Evolutionary conservation across 1,284 basidiomycete species (phyloP).

Genomic region (Ganoderma lucidum): DNA sequence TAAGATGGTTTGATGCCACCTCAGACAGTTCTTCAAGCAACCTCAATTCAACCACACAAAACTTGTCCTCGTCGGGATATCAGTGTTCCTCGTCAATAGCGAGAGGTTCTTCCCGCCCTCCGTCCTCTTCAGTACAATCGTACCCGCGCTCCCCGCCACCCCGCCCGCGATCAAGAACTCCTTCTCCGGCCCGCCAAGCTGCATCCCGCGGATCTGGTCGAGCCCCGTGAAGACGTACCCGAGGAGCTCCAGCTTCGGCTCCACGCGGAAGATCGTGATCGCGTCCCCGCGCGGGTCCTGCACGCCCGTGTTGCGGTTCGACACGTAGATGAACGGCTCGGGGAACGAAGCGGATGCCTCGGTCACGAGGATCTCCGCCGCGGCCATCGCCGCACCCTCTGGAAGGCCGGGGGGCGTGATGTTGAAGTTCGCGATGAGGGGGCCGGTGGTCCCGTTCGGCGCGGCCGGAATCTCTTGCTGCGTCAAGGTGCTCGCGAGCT

Average conservation of each 20-base stretch:
- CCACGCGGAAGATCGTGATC: slow-evolving; percentile 45
- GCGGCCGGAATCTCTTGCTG: slow-evolving; percentile 64
- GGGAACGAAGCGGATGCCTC: slow-evolving; percentile 42
- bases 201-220: slow-evolving; percentile 69
- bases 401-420: slow-evolving; percentile 63
- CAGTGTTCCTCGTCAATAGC: slow-evolving; percentile 59
- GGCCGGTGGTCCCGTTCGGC: slow-evolving; percentile 50
- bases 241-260: slow-evolving; percentile 45
- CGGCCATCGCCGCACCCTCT: slow-evolving; percentile 56
- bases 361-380: slow-evolving; percentile 54
- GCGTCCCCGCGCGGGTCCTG: slow-evolving; percentile 47
- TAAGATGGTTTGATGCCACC: neutral
- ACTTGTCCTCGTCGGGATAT: slow-evolving; percentile 57
- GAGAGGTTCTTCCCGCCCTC: slow-evolving; percentile 60
- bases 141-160: slow-evolving; percentile 58
- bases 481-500: slow-evolving; percentile 68
- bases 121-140: slow-evolving; percentile 60
- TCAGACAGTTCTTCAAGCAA: neutral
- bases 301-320: slow-evolving; percentile 50
- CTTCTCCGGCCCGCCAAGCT: slow-evolving; percentile 59
- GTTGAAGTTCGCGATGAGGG: slow-evolving; percentile 59
- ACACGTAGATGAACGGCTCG: slow-evolving; percentile 46
- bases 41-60: slow-evolving; percentile 54
- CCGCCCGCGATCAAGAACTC: slow-evolving; percentile 66
- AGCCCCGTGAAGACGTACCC: slow-evolving; percentile 70